Conservation (phyloP, 345 rosid genomes). For the Mallotus nudiflorus region DNA sequence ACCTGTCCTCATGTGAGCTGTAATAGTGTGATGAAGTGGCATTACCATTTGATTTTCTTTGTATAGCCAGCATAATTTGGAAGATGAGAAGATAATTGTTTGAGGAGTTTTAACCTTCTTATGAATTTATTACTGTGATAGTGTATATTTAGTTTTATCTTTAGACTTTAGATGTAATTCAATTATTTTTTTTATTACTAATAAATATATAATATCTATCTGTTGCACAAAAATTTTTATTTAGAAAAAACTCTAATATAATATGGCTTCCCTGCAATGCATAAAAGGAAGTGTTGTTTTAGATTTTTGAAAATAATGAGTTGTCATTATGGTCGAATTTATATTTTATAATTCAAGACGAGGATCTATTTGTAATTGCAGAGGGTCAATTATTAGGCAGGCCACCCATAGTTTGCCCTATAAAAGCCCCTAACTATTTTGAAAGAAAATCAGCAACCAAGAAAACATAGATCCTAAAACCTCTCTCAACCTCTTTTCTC, state of each 20-base stretch:
- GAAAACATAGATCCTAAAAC: slow-evolving; percentile 1
- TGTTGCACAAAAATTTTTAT: no score
- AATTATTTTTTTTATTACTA: no score
- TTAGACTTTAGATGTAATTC: no score
- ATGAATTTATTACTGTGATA: no score
- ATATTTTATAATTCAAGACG: not conserved
- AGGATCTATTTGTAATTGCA: slow-evolving; percentile 13
- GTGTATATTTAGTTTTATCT: no score
- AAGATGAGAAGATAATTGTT: no score
- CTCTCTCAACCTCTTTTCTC: not conserved
- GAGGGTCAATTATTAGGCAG: slow-evolving; percentile 27
- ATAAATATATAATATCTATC: no score
- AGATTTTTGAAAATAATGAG: not conserved
- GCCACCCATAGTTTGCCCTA: not conserved
- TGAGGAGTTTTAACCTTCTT: no score
- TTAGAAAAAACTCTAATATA: no score
- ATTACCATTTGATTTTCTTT: not conserved
- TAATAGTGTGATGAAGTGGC: not conserved
- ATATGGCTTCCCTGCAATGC: no score
- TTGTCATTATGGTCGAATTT: not conserved
- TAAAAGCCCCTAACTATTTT: slow-evolving; percentile 19
- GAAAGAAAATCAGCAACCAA: slow-evolving; percentile 11
- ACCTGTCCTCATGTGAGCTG: not conserved
- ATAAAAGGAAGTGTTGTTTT: no score
- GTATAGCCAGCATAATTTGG: not conserved